These are phyloP conservation scores for Beauveria scarabaeidicola DNA, from an alignment of 2,329 filamentous ascomycete genomes.

Conservation along the genomic window DNA sequence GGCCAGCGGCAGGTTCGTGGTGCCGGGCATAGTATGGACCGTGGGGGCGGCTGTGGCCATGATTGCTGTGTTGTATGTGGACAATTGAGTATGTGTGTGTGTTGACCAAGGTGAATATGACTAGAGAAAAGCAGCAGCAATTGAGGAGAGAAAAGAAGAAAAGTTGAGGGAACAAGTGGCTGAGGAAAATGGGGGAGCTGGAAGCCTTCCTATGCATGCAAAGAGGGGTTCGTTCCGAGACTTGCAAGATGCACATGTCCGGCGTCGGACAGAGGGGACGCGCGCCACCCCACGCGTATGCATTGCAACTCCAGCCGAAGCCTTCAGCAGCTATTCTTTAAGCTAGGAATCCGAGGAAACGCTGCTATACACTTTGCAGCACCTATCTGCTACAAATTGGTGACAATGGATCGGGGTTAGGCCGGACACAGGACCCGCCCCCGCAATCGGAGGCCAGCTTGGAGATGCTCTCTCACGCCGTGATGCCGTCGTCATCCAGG, in stretches of 20 bases:
- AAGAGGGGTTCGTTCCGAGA: background rate
- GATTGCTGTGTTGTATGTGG: background rate
- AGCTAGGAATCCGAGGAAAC: too few relatives aligned
- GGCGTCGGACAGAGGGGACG: background rate
- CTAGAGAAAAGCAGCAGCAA: too few relatives aligned
- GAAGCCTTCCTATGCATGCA: background rate
- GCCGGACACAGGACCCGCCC: background rate
- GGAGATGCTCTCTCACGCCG: background rate
- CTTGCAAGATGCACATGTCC: background rate
- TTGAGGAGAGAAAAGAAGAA: background rate
- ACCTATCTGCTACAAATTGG: background rate
- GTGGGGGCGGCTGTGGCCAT: slow-evolving; percentile 7
- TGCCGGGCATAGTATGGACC: slow-evolving; percentile 8
- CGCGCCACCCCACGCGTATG: background rate
- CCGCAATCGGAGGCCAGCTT: background rate
- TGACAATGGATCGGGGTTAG: background rate
- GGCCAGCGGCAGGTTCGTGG: slow-evolving; percentile 6
- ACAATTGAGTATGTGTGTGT: background rate
- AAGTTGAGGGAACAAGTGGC: background rate
- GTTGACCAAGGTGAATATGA: background rate
- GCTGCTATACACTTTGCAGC: too few relatives aligned
- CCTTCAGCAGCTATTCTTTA: background rate
- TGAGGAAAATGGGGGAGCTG: too few relatives aligned
- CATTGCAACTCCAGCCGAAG: background rate
- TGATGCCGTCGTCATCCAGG: background rate